Conservation (phyloP, 2,329 filamentous ascomycete species). For the Ceratocystis huliohia region DNA sequence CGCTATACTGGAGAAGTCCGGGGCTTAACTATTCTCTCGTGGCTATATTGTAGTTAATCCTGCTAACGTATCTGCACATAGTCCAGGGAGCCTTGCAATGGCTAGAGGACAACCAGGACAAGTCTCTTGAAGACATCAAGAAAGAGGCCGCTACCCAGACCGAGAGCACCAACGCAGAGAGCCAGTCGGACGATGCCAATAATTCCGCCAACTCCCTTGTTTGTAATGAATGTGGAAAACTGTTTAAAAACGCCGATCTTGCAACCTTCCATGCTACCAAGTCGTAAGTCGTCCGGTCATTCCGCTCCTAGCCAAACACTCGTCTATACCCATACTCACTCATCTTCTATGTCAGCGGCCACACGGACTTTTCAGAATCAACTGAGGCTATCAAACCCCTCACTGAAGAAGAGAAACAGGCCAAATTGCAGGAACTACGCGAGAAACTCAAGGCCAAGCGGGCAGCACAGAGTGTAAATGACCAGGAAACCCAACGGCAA, state of each 20-base stretch:
- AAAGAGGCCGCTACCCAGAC: constrained; percentile 26
- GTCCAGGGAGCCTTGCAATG: constrained; percentile 86
- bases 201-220: constrained; percentile 64
- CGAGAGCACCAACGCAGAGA: constrained; percentile 18
- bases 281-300: constrained; percentile 39
- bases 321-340: not conserved
- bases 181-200: constrained; percentile 33
- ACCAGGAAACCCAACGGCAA: constrained; percentile 68
- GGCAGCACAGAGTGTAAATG: constrained; percentile 52
- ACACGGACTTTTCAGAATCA: constrained; percentile 84
- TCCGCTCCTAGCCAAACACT: not conserved
- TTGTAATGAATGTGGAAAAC: constrained; percentile 92
- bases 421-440: constrained; percentile 62
- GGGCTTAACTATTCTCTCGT: constrained; percentile 1
- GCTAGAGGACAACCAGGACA: constrained; percentile 87
- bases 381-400: constrained; percentile 83
- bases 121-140: constrained; percentile 68
- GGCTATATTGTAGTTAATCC: not conserved
- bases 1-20: not conserved
- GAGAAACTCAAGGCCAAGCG: constrained; percentile 61
- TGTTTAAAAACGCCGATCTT: constrained; percentile 66
- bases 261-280: constrained; percentile 87
- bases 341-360: constrained; percentile 38
- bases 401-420: constrained; percentile 81
- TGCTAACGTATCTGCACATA: constrained; percentile 27